Conservation (phyloP, 148 eudicot genomes). For the Polygonum maritimum region DNA sequence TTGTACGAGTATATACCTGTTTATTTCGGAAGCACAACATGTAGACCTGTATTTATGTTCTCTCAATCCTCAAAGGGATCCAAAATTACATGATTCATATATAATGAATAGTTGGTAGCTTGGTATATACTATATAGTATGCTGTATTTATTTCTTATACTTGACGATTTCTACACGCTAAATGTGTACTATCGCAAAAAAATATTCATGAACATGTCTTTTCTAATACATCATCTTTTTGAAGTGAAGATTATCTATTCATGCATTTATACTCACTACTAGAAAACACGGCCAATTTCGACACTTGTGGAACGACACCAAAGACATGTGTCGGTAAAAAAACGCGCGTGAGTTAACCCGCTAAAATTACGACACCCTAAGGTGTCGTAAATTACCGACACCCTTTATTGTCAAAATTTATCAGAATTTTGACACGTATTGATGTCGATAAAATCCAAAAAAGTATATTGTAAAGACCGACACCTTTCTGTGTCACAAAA, state of each 20-base stretch:
- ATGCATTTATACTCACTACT: background rate
- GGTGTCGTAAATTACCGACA: no score
- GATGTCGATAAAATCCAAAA: no score
- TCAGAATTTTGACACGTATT: no score
- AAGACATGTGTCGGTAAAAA: no score
- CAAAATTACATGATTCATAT: no score
- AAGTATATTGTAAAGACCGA: no score
- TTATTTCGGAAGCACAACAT: background rate
- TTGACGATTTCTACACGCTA: background rate
- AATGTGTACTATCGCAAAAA: background rate
- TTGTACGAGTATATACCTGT: background rate
- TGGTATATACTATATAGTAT: background rate
- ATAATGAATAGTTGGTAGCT: background rate
- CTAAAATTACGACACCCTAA: no score
- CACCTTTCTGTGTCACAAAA: no score
- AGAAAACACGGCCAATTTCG: no score
- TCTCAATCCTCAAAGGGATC: background rate
- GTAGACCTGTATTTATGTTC: background rate
- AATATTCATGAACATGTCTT: background rate
- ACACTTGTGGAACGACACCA: no score
- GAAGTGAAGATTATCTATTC: background rate
- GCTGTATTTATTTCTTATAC: background rate
- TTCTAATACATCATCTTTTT: background rate
- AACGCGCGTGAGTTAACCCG: no score
- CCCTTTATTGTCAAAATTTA: no score